Conservation (phyloP, 805 yeast species). For the Pichia occidentalis region DNA sequence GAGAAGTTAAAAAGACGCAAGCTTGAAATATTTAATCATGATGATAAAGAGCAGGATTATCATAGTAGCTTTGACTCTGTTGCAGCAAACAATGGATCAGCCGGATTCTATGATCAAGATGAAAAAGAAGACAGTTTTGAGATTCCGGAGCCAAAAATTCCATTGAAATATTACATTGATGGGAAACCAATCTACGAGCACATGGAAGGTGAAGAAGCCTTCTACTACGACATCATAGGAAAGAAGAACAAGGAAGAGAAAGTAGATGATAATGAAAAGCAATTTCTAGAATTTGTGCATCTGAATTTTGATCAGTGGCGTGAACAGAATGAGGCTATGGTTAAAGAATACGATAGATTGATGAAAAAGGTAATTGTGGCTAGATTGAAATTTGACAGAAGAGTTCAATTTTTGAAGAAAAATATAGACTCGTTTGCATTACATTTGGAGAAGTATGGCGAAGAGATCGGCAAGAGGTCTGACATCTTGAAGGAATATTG, state of each 20-base stretch:
- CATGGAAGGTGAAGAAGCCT: conserved; percentile 13
- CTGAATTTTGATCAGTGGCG: conserved; percentile 32
- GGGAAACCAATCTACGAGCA: conserved; percentile 14
- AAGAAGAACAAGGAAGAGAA: conserved; percentile 5
- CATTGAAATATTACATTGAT: conserved; percentile 14
- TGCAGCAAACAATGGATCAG: conserved; percentile 11
- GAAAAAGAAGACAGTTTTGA: background rate
- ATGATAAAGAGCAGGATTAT: background rate
- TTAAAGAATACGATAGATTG: conserved; percentile 29
- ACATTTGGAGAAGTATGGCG: conserved; percentile 19
- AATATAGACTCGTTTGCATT: conserved; percentile 19
- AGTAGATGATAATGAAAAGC: conserved; percentile 14
- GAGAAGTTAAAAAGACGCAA: conserved; percentile 2
- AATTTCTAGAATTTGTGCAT: conserved; percentile 16
- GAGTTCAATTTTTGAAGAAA: conserved; percentile 24
- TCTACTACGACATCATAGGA: conserved; percentile 13
- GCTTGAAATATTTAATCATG: background rate
- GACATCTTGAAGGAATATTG: conserved; percentile 39
- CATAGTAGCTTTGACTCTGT: conserved; percentile 4
- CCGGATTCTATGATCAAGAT: background rate
- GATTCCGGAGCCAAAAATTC: conserved; percentile 5
- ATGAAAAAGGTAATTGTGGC: conserved; percentile 31
- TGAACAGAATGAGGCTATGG: conserved; percentile 29
- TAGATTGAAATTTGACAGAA: conserved; percentile 35
- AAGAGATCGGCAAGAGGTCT: conserved; percentile 32